Base-by-base conservation (phyloP, 352 stramenopile genomes). In the Pythium aphanidermatum region DNA sequence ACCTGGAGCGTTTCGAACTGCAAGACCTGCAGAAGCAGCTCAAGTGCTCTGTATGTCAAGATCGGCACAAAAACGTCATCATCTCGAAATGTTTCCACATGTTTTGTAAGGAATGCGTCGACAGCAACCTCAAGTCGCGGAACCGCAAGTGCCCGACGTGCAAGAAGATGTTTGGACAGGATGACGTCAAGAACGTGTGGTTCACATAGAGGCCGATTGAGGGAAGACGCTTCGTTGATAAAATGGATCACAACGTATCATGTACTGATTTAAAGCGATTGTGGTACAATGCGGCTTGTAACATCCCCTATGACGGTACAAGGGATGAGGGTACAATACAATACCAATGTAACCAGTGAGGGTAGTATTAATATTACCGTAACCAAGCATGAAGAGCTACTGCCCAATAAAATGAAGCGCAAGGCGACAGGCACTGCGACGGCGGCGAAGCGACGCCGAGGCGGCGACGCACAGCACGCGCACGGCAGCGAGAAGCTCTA, bases 81-180 rank as follows among this genome's bases (percentile, higher is more conserved):
- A 85, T 94, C 50, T 78, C 77, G 49, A 94, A 94, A 63, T 94
- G 82, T 53, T 86, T 70, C 35, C 82, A 94, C 63, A 87, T 94
- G 75, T 94, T 94, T 41, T 94, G 82, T 63, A 86, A 84, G 50
- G 77, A 92, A 39, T 94, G 82, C 55, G 73, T 94, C 35, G 82
- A 94, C 28, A 86, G 61, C 58, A 94, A 94, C 44, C 70, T 94
- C 50, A 88, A 87, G 64, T 84, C 80, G 21, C 79, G 82, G 54
- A 94, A 94, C 63, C 79, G 82, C 59, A 94, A 94, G 63, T 94
- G 82, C 46, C 82, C 82, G 13, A 92, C 77, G 28, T 94, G 82
- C 73, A 94, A 92, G 60, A 91, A 90, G 66, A 94, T 94, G 82
- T 94, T 89, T 65, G 82, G 82, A 28, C 79, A 92, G 42, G 82